Base-by-base conservation (phyloP, 2,329 filamentous ascomycete species). In the Diaporthe sp. region DNA sequence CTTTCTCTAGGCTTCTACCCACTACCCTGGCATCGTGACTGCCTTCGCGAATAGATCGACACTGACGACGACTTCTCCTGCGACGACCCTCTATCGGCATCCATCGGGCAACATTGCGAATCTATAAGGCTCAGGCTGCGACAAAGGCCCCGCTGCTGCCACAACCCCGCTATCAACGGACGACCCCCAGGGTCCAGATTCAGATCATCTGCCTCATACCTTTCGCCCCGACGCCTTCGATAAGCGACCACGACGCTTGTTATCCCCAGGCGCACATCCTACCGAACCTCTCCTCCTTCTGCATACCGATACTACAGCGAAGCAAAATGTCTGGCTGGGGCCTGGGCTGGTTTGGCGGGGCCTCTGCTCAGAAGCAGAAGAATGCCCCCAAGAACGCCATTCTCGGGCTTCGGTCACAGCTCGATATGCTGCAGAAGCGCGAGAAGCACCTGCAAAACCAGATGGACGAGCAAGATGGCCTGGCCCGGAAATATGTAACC, bases 371-470 rank as follows among this genome's bases (percentile, higher is more conserved):
- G 86, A 95, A 95, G 89, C 92, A 93, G 87, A 98, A 97, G 87
- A 95, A 98, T 86, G 93, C 92, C 76, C 95, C 97, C 74, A 99
- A 99, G 90, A 97, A 98, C 88, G 97, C 97, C 79, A 99, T 99
- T 81, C 89, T 99, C 74, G 91, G 91, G 76, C 87, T 99, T 81
- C 92, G 97, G 79, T 90, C 93, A 81, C 96, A 98, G 87, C 89
- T 98, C 58, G 96, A 98, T 80, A 98, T 98, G 96, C 89, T 99
- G 82, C 95, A 97, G 86, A 99, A 99, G 90, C 91, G 96, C 76
- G 96, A 98, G 88, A 94, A 91, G 84, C 95, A 98, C 82, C 86
- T 98, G 76, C 93, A 97, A 84, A 94, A 90, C 77, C 95, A 97
- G 87, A 98, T 98, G 87, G 93, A 95, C 35, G 95, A 98, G 84